These are phyloP conservation scores for Neurospora sp. DNA, from an alignment of 495 filamentous ascomycete species.

Conservation along the genomic window DNA sequence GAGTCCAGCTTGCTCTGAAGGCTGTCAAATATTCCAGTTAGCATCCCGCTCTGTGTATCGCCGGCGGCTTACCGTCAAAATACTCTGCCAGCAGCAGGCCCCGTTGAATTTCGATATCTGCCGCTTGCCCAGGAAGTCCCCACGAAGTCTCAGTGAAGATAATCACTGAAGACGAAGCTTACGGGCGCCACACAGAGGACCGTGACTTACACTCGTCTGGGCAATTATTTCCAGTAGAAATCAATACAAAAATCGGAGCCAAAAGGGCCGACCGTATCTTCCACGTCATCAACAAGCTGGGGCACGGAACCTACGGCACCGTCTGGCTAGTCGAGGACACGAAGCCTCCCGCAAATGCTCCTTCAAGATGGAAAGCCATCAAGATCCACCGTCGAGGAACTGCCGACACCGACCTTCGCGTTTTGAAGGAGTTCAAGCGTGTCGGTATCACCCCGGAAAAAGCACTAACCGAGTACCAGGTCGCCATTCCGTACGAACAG, in stretches of 20 bases:
- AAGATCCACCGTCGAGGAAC: background rate
- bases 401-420: background rate
- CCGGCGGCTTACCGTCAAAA: background rate
- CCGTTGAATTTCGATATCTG: too few species aligned
- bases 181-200: background rate
- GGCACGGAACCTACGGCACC: slow-evolving; percentile 37
- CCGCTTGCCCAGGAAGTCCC: background rate
- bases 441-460: background rate
- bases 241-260: background rate
- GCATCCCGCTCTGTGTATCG: background rate
- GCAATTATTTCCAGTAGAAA: background rate
- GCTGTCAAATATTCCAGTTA: background rate
- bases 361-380: background rate
- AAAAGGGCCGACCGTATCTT: background rate
- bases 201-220: background rate
- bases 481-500: background rate
- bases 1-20: background rate
- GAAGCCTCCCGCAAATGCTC: background rate
- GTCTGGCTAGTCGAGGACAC: slow-evolving; percentile 39
- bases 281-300: slow-evolving; percentile 38
- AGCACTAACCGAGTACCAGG: background rate
- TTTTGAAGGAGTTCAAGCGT: background rate
- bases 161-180: background rate
- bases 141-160: background rate
- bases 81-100: background rate